These are phyloP conservation scores for Monilinia fructigena DNA, from an alignment of 2,329 filamentous ascomycete species.

Conservation along the genomic window DNA sequence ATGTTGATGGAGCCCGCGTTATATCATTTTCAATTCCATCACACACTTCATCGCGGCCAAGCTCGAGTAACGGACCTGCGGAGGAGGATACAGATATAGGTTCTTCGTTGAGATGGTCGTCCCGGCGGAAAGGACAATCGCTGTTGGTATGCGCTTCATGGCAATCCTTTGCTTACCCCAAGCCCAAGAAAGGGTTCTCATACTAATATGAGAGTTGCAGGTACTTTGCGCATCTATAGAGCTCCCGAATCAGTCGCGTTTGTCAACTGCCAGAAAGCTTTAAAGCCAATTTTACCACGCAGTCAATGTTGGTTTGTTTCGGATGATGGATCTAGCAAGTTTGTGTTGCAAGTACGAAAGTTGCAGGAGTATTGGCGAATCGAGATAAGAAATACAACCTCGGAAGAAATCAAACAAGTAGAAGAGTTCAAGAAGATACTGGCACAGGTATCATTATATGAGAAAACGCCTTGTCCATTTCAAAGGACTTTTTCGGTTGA, in stretches of 20 bases:
- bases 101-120: slow-evolving; percentile 69
- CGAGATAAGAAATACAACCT: slow-evolving; percentile 68
- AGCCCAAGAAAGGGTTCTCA: not conserved
- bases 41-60: slow-evolving; percentile 23
- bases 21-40: slow-evolving; percentile 54
- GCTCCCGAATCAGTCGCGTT: slow-evolving; percentile 85
- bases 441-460: slow-evolving; percentile 74
- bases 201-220: slow-evolving; percentile 43
- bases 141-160: slow-evolving; percentile 57
- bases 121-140: slow-evolving; percentile 79
- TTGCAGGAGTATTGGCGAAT: slow-evolving; percentile 83
- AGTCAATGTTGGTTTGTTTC: slow-evolving; percentile 89
- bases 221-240: slow-evolving; percentile 78
- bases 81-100: slow-evolving; percentile 48
- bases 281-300: slow-evolving; percentile 83
- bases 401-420: slow-evolving; percentile 63
- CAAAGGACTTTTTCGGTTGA: slow-evolving; percentile 72
- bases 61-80: slow-evolving; percentile 37
- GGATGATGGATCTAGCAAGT: slow-evolving; percentile 71
- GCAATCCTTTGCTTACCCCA: slow-evolving; percentile 3
- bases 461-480: slow-evolving; percentile 86
- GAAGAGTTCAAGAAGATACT: slow-evolving; percentile 68
- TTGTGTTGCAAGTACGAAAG: slow-evolving; percentile 80
- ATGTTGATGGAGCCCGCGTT: slow-evolving; percentile 38
- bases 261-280: slow-evolving; percentile 76